phyloP scores from a whole-genome alignment of 768 basidiomycete species.

The Tricholoma hemisulphureum region DNA sequence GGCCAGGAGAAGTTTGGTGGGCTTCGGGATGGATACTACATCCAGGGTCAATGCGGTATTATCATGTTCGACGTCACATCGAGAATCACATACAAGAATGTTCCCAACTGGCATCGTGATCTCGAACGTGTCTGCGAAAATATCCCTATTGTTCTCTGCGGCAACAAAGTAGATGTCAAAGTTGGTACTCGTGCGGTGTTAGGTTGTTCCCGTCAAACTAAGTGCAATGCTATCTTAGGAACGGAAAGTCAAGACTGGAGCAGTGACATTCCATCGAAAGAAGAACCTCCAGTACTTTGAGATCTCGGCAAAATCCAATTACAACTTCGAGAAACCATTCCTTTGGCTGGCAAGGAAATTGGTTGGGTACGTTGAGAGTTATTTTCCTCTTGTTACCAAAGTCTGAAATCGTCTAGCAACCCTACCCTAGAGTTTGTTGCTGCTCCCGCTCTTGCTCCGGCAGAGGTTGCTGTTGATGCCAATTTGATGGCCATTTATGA shows the following conservation, averaged over 20 bases:
- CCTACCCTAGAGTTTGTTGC: conserved; percentile 90
- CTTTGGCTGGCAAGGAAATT: conserved; percentile 98
- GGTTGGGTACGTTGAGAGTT: conserved; percentile 68
- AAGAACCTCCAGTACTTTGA: conserved; percentile 99
- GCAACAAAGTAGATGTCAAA: conserved; percentile 99
- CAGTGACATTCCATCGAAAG: conserved; percentile 99
- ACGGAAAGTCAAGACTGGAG: conserved; percentile 98
- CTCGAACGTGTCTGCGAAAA: conserved; percentile 99
- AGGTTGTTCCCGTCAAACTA: conserved; percentile 7
- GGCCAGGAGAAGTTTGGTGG: conserved; percentile 99
- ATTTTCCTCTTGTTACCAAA: not conserved
- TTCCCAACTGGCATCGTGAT: conserved; percentile 99
- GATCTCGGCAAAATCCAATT: conserved; percentile 99
- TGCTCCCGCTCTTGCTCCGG: conserved; percentile 91
- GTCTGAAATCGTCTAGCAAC: conserved; percentile 52
- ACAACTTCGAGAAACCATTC: conserved; percentile 99
- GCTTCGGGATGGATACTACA: conserved; percentile 94
- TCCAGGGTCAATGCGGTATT: conserved; percentile 98
- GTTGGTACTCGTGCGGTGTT: conserved; percentile 41
- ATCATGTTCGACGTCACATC: conserved; percentile 99
- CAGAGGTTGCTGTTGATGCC: conserved; percentile 84
- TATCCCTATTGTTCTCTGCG: conserved; percentile 98
- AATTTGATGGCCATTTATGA: conserved; percentile 78
- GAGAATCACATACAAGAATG: conserved; percentile 99
- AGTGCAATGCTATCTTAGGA: conserved; percentile 53